These are phyloP conservation scores for Rhypophila decipiens DNA, from an alignment of 495 filamentous ascomycete species.

Conservation along the genomic window DNA sequence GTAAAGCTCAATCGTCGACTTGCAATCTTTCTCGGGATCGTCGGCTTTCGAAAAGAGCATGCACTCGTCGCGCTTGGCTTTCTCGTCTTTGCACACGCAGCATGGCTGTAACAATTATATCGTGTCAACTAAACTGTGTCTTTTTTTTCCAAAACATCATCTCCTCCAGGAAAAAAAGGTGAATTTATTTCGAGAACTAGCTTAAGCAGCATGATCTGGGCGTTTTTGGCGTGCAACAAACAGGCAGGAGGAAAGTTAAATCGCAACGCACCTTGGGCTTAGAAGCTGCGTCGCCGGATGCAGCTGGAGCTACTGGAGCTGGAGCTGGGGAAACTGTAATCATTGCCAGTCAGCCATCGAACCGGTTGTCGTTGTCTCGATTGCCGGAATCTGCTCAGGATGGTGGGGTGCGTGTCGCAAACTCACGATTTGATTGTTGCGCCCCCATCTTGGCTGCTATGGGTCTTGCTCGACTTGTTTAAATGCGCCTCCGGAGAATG, in stretches of 20 bases:
- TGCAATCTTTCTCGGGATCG: slow-evolving; percentile 74
- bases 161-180: too few relatives aligned
- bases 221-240: too few relatives aligned
- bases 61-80: slow-evolving; percentile 88
- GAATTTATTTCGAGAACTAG: too few relatives aligned
- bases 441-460: slow-evolving; percentile 23
- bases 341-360: neutral
- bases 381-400: too few relatives aligned
- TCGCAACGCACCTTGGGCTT: slow-evolving; percentile 41
- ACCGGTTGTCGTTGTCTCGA: too few relatives aligned
- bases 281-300: slow-evolving; percentile 21
- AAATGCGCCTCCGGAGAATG: too few relatives aligned
- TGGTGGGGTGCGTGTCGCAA: too few relatives aligned
- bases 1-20: slow-evolving; percentile 75
- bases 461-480: too few relatives aligned
- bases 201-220: too few relatives aligned
- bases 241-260: neutral
- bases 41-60: slow-evolving; percentile 88
- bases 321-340: neutral
- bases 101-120: too few relatives aligned
- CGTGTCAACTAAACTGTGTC: too few relatives aligned
- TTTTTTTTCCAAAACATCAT: too few relatives aligned
- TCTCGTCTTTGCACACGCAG: slow-evolving; percentile 96
- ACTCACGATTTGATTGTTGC: slow-evolving; percentile 29
- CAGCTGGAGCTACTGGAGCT: neutral